These are phyloP conservation scores for Pisolithus orientalis DNA, from an alignment of 768 basidiomycete genomes.

Conservation along the genomic window DNA sequence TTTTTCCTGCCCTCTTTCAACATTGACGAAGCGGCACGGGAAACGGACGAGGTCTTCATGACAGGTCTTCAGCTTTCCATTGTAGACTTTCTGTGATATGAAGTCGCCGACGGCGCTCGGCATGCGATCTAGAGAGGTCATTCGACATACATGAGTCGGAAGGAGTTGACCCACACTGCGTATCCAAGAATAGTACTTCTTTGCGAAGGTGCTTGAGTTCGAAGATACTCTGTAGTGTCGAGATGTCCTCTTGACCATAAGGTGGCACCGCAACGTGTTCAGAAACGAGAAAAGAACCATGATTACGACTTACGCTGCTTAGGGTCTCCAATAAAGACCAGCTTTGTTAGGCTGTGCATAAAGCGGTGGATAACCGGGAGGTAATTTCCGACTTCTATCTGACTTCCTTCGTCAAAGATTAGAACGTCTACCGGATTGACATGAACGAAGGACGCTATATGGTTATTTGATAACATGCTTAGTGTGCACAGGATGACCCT, in stretches of 20 bases:
- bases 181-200: slow-evolving; percentile 50
- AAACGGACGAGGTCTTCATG: slow-evolving; percentile 37
- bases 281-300: not conserved
- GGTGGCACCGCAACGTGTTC: slow-evolving; percentile 54
- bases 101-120: slow-evolving; percentile 67
- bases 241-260: slow-evolving; percentile 63
- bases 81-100: slow-evolving; percentile 63
- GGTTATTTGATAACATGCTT: slow-evolving; percentile 35
- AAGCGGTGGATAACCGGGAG: slow-evolving; percentile 29
- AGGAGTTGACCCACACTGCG: slow-evolving; percentile 54
- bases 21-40: slow-evolving; percentile 34
- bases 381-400: slow-evolving; percentile 38
- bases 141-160: not conserved
- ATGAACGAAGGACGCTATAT: slow-evolving; percentile 9
- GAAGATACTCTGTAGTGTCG: slow-evolving; percentile 70
- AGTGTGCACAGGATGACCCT: slow-evolving; percentile 44
- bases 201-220: slow-evolving; percentile 54
- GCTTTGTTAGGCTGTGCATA: slow-evolving; percentile 20
- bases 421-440: slow-evolving; percentile 31
- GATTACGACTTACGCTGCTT: slow-evolving; percentile 25
- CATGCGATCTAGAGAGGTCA: slow-evolving; percentile 59
- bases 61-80: slow-evolving; percentile 46
- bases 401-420: slow-evolving; percentile 43
- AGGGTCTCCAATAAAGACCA: slow-evolving; percentile 36
- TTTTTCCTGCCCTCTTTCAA: slow-evolving; percentile 7